Percentiles rank a stretch among this genome's conserved stretches.
Evolutionary conservation across 2,329 filamentous ascomycete species (phyloP).

Genomic region (Hypoxylon sp.): DNA sequence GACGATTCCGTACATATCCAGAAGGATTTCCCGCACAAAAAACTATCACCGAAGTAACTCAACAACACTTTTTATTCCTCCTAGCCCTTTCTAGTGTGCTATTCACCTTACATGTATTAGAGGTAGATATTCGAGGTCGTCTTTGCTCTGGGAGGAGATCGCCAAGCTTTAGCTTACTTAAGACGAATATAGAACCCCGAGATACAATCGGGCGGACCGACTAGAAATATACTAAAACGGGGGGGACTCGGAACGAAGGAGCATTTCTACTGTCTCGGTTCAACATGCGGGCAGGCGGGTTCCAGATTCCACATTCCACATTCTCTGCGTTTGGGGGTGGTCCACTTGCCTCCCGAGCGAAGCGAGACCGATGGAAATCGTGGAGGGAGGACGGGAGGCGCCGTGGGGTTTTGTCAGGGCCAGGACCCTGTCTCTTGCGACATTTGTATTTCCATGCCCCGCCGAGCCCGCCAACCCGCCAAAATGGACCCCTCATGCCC

Average conservation of each 20-base stretch:
- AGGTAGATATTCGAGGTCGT: background rate
- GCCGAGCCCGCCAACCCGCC: constrained; percentile 24
- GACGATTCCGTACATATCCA: background rate
- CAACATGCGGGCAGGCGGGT: background rate
- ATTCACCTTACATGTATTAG: background rate
- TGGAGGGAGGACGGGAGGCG: constrained; percentile 37
- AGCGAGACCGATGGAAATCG: constrained; percentile 24
- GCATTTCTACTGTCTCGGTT: constrained; percentile 13
- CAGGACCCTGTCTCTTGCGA: constrained; percentile 13
- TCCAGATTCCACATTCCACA: constrained; percentile 10
- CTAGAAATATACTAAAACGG: background rate
- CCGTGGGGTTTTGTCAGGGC: constrained; percentile 20
- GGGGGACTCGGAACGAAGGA: background rate
- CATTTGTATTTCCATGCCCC: constrained; percentile 21
- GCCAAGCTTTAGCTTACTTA: background rate
- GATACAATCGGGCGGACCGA: background rate
- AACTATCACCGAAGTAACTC: constrained; percentile 14
- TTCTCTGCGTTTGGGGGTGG: constrained; percentile 14
- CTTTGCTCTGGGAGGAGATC: background rate
- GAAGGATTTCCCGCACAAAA: constrained; percentile 8
- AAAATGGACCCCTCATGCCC: constrained; percentile 25
- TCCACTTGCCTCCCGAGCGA: constrained; percentile 35
- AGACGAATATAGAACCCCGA: background rate
- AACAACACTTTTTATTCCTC: background rate
- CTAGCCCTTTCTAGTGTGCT: background rate